Evolutionary conservation across 768 basidiomycete species (phyloP), one percentile per base, ranked within the genome.

Genomic region (Crassisporium funariophilum): DNA sequence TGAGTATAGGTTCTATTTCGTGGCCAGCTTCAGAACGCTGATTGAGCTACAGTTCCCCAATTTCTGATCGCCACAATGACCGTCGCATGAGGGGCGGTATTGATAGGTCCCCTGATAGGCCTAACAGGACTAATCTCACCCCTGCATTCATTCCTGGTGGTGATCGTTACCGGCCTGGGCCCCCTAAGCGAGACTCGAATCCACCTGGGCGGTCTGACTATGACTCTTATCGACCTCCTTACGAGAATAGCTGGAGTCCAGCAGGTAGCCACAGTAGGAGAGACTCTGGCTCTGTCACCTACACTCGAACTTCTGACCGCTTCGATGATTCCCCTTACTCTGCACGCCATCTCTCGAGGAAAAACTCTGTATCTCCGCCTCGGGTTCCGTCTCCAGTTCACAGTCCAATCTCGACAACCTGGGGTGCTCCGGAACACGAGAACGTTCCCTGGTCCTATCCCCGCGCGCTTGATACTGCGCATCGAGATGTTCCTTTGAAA

Each of bases 151-250:
- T 37, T 22, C 35, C 54, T 43, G 58, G 65, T 29, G 69, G 66
- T 38, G 82, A 84, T 52, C 74, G 75, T 19, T 82, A 82, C 66
- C 75, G 78, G 37, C 78, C 79, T 41, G 36, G 68, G 31, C 67
- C 68, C 46, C 62, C 56, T 39, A 66, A 72, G 37, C 68, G 74
- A 52, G 74, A 77, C 31, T 54, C 66, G 6, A 67, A 67, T 38
- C 61, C 72, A 19, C 59, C 66, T 51, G 59, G 55, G 17, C 65
- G 66, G 19, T 36, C 66, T 27, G 62, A 62, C 41, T 70, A 63
- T 38, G 75, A 86, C 58, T 74, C 72, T 5, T 83, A 86, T 55
- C 69, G 82, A 46, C 82, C 81, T 17, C 60, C 57, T 29, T 75
- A 77, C 47, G 49, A 67, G 22, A 66, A 66, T 46, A 65, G 69